Base-by-base conservation (phyloP, 805 yeast genomes). In the Wickerhamomyces kurtzmanii region DNA sequence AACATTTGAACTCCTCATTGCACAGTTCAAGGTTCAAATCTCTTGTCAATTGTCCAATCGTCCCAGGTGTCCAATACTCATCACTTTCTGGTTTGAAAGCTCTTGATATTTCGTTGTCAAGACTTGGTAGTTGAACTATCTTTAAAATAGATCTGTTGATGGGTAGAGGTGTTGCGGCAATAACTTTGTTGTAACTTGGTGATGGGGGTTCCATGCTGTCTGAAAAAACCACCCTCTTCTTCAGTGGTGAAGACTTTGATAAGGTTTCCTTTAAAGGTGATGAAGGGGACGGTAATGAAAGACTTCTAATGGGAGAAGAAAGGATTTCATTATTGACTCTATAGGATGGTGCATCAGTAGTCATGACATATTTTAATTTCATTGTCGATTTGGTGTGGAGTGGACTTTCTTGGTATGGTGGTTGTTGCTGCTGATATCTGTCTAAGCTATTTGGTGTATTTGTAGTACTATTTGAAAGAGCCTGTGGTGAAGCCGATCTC, bases 41-140 rank as follows among this genome's bases (percentile, higher is more conserved):
- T 29, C 10, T 16, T 20, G 16, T 11, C n/a, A 38, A 12, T n/a
- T 31, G 27, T 5, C 43, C 45, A 15, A 47, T 45, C 15, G 40
- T 38, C 8, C 52, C 52, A 3, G 42, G 40, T 9, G 39, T 20
- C 52, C 52, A 47, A 22, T 38, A 47, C 5, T 40, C 45, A 4
- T 20, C 12, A 7, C 19, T 26, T 4, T 30, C 14, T 8, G 36
- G 32, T 15, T 32, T 28, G n/a, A 17, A 12, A 2, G n/a, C n/a
- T 12, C 26, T 2, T 5, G 6, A 21, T 21, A 20, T 2, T 18
- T 15, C 8, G 30, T 23, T 5, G 33, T 21, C 4, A 29, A 5
- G 18, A 20, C 19, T 5, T 20, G 12, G 13, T 15, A 12, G 27
- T 14, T 11, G 12, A 6, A 5, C 13, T 27, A 19, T 5, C n/a